Evolutionary conservation across 2,329 filamentous ascomycete species (phyloP), one percentile per base, ranked within the genome.

Genomic region (Achaetomium macrosporum): DNA sequence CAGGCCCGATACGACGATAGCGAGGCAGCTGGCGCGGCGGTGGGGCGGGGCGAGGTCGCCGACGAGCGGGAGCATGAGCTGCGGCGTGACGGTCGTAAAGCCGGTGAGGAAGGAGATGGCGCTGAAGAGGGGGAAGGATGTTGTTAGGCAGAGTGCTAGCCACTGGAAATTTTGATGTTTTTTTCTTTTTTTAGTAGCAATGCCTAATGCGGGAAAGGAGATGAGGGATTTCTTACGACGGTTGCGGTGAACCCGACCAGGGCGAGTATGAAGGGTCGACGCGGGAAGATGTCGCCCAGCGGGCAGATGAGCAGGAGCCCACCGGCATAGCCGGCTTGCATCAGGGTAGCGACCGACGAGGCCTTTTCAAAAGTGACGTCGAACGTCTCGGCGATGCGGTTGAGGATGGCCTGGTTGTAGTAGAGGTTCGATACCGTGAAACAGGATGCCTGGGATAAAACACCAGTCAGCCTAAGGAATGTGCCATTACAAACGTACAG

Each of bases 351-450:
- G 20, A 92, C 82, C 39, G 74, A 69, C 1, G 78, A 78, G 0
- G 87, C 82, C 50, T 77, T 74, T 62, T 89, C 86, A 62, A 89
- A 85, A 9, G 76, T 77, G 44, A 92, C 84, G 49, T 77, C 63
- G 63, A 93, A 92, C 15, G 87, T 84, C 10, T 74, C 66, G 0
- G 88, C 87, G 39, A 93, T 76, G 47, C 87, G 80, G 63, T 90
- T 89, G 20, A 92, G 72, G 43, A 92, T 87, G 0, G 88, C 87
- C 62, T 91, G 87, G 54, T 80, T 88, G 68, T 92, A 90, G 70
- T 92, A 92, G 3, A 92, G 72, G 60, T 91, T 91, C 16, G 87
- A 87, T 7, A 91, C 88, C 0, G 85, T 88, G 59, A 89, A 83
- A 4, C 83, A 77, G 0, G 72, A 71, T 2, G 78, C 69, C 78